Percentiles rank a stretch among this genome's conserved stretches.
These are phyloP conservation scores for Blastobotrys attinorum DNA, from an alignment of 805 yeast species.

Conservation along the genomic window DNA sequence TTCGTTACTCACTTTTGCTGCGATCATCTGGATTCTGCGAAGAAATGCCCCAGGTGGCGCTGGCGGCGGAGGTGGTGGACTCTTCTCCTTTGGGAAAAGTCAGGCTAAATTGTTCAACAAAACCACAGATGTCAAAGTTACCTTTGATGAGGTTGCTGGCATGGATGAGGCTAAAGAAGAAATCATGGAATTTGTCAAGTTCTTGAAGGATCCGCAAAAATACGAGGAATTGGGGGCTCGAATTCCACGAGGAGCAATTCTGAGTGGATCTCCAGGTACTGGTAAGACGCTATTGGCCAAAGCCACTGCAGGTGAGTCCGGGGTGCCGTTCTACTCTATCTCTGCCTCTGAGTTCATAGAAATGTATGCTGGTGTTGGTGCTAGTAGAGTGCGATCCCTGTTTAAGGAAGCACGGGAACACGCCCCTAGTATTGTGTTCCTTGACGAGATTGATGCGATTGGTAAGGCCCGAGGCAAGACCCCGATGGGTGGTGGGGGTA, in stretches of 20 bases:
- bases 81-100: constrained; percentile 71
- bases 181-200: constrained; percentile 90
- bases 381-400: constrained; percentile 86
- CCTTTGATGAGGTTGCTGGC: constrained; percentile 88
- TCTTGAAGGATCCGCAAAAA: constrained; percentile 74
- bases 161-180: constrained; percentile 92
- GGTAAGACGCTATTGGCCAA: constrained; percentile 90
- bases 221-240: constrained; percentile 87
- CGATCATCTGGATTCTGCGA: constrained; percentile 57
- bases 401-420: constrained; percentile 82
- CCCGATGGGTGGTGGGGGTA: constrained; percentile 58
- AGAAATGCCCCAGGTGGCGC: constrained; percentile 39
- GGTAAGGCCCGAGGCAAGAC: constrained; percentile 93
- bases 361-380: constrained; percentile 96
- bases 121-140: constrained; percentile 72
- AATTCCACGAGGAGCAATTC: constrained; percentile 90
- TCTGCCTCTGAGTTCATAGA: constrained; percentile 95
- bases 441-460: constrained; percentile 94
- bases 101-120: constrained; percentile 76
- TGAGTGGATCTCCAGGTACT: constrained; percentile 95
- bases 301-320: constrained; percentile 96
- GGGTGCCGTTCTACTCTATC: constrained; percentile 85
- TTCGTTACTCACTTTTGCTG: constrained; percentile 72
- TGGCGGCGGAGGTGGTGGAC: constrained; percentile 51
- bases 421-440: constrained; percentile 86